phyloP scores from a whole-genome alignment of 225 moss, liverwort and hornwort species.

The Anthoceros angustus region DNA sequence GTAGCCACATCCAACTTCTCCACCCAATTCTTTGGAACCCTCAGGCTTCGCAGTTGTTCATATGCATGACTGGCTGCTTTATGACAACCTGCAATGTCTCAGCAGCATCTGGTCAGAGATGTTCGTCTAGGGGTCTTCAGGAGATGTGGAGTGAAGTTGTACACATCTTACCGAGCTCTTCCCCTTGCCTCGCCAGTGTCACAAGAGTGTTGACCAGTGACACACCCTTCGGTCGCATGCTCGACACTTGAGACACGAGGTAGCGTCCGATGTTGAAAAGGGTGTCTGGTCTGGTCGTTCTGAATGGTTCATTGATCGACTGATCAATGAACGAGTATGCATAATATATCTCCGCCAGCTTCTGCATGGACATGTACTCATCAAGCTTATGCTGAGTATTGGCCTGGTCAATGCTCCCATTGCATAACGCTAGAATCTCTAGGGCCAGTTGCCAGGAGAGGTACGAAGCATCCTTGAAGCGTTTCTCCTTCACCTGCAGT shows the following conservation, averaged over 20 bases:
- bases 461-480: slow-evolving; percentile 65
- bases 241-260: slow-evolving; percentile 36
- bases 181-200: slow-evolving; percentile 77
- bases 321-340: slow-evolving; percentile 78
- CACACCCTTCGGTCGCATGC: slow-evolving; percentile 43
- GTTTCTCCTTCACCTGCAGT: slow-evolving; percentile 59
- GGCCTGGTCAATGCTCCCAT: slow-evolving; percentile 1
- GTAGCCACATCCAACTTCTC: slow-evolving; percentile 75
- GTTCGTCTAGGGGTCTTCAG: neutral
- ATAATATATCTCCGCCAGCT: slow-evolving; percentile 58
- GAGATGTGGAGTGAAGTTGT: neutral
- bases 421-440: slow-evolving; percentile 27
- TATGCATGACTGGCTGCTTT: slow-evolving; percentile 73
- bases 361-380: slow-evolving; percentile 20
- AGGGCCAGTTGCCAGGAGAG: slow-evolving; percentile 43
- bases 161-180: slow-evolving; percentile 69
- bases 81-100: slow-evolving; percentile 37
- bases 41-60: slow-evolving; percentile 46
- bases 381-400: slow-evolving; percentile 26
- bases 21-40: slow-evolving; percentile 61
- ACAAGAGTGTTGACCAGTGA: slow-evolving; percentile 74
- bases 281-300: slow-evolving; percentile 63
- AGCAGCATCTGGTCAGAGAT: neutral
- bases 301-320: slow-evolving; percentile 72
- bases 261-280: slow-evolving; percentile 68